A percentile compares a stretch with the other conserved stretches of the same genome.
These are phyloP conservation scores for Coniochaeta sp. DNA, from an alignment of 2,329 filamentous ascomycete genomes.

Conservation along the genomic window DNA sequence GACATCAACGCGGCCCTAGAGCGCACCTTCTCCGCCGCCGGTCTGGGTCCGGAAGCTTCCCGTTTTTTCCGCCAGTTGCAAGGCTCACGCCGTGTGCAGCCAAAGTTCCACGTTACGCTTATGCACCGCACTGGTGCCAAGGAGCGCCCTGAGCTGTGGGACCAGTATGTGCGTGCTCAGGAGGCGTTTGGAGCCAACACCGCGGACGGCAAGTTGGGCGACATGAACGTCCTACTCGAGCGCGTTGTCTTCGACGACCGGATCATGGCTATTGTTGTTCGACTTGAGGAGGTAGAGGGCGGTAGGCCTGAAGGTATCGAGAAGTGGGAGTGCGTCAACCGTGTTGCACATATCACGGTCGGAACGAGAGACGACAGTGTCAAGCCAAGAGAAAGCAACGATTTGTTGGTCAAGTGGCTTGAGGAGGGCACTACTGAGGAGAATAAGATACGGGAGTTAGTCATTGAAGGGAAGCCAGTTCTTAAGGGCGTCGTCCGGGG, in stretches of 20 bases:
- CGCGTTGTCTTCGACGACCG: conserved; percentile 76
- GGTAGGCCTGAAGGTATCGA: conserved; percentile 19
- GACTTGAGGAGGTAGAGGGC: conserved; percentile 52
- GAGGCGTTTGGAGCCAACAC: conserved; percentile 27
- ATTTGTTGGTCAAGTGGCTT: conserved; percentile 70
- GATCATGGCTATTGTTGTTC: conserved; percentile 85
- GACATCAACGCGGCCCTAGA: conserved; percentile 52
- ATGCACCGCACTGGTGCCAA: conserved; percentile 67
- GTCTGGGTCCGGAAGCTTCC: conserved; percentile 41
- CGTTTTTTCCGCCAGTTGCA: conserved; percentile 70
- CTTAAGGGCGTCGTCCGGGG: conserved; percentile 39
- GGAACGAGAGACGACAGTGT: conserved; percentile 68
- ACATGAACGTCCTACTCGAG: conserved; percentile 57
- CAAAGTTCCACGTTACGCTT: conserved; percentile 88
- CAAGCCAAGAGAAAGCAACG: conserved; percentile 94
- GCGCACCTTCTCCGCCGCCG: conserved; percentile 50
- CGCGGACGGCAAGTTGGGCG: conserved; percentile 47
- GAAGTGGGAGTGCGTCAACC: conserved; percentile 64
- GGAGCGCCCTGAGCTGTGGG: conserved; percentile 65
- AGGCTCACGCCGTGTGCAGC: conserved; percentile 66
- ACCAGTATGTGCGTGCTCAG: conserved; percentile 59
- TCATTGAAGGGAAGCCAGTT: conserved; percentile 40
- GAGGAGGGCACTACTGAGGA: conserved; percentile 38
- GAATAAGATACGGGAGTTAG: conserved; percentile 38
- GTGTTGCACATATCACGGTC: conserved; percentile 79